Evolutionary conservation across 805 yeast genomes (phyloP).

Genomic region (Komagataella phaffii): DNA sequence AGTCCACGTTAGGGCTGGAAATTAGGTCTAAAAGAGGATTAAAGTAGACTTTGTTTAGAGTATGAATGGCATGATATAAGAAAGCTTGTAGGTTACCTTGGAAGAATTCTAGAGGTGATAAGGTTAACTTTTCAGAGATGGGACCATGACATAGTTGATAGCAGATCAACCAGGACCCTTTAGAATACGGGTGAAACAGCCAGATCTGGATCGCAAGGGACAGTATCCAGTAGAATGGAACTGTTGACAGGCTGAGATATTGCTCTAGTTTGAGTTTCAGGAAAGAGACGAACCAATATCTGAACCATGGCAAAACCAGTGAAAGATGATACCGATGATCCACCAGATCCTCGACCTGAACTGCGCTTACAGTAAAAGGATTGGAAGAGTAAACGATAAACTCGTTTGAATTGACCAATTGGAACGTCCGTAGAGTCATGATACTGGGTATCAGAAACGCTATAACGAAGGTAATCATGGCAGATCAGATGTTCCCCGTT

Average conservation of each 20-base stretch:
- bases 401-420: background rate
- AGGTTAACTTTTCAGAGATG: background rate
- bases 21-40: background rate
- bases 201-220: background rate
- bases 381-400: background rate
- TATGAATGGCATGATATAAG: background rate
- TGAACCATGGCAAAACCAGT: background rate
- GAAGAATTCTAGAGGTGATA: background rate
- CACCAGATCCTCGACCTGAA: background rate
- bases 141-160: background rate
- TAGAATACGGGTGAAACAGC: background rate
- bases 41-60: background rate
- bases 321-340: background rate
- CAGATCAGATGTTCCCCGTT: background rate
- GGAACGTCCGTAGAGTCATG: background rate
- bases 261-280: background rate
- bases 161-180: background rate
- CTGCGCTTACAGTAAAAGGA: background rate
- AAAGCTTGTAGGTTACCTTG: background rate
- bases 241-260: background rate
- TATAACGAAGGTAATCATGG: background rate
- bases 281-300: background rate
- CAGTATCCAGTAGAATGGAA: background rate
- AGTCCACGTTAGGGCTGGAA: background rate
- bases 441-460: background rate